These are phyloP conservation scores for Cryptococcus neoformans DNA, from an alignment of 1,284 basidiomycete genomes.

Conservation along the genomic window DNA sequence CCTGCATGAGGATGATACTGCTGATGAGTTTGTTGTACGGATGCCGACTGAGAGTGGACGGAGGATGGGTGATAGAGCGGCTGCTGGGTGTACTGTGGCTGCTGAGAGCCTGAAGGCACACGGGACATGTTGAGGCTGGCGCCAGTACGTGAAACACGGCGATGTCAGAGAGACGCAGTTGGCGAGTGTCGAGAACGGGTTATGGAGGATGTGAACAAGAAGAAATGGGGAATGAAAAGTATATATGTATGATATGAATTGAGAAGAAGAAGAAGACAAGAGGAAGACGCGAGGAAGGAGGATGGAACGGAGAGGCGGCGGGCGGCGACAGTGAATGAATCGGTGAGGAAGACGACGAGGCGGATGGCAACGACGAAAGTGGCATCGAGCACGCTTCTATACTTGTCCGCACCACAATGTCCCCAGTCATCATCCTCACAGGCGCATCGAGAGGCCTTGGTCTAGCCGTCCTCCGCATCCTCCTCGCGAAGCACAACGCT, in stretches of 20 bases:
- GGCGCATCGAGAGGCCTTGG: slow-evolving; percentile 53
- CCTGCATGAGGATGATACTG: background rate
- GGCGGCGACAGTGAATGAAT: background rate
- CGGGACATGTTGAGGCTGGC: slow-evolving; percentile 10
- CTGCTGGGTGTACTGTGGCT: slow-evolving; percentile 2
- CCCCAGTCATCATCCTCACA: slow-evolving; percentile 44
- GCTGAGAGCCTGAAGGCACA: slow-evolving; percentile 13
- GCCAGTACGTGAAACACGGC: background rate
- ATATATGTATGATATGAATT: background rate
- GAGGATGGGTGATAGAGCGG: background rate
- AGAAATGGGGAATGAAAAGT: background rate
- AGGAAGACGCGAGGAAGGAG: background rate
- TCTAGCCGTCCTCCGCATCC: slow-evolving; percentile 49
- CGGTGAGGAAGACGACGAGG: background rate
- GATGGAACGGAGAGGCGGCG: background rate
- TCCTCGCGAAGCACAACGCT: slow-evolving; percentile 46
- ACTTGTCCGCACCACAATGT: slow-evolving; percentile 1
- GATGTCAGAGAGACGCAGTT: background rate
- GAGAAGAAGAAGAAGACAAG: background rate
- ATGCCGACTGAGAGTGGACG: slow-evolving; percentile 2
- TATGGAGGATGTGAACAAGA: background rate
- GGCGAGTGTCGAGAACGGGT: background rate
- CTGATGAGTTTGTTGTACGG: background rate
- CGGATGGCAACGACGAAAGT: background rate
- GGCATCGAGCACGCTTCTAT: background rate